Percentiles rank a stretch among this genome's conserved stretches.
phyloP scores from a whole-genome alignment of 2,329 filamentous ascomycete genomes.

The Xylaria sp. region DNA sequence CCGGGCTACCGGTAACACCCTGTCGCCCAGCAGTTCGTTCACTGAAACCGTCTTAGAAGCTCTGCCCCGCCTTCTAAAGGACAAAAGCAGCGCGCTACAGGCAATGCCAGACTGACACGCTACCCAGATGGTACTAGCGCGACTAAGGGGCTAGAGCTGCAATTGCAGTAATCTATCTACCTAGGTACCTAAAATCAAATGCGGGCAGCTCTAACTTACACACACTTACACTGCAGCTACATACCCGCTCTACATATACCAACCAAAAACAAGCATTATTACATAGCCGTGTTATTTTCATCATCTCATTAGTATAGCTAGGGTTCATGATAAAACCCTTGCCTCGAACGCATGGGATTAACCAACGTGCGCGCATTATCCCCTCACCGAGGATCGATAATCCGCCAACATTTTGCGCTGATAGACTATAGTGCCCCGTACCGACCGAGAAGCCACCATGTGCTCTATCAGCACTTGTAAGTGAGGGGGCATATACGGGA shows the following conservation, averaged over 20 bases:
- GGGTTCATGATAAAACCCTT: constrained; percentile 5
- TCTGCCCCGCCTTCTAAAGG: neutral
- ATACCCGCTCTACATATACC: constrained; percentile 32
- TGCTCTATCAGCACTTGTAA: neutral
- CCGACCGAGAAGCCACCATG: neutral
- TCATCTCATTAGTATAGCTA: neutral
- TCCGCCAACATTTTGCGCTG: neutral
- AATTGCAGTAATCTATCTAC: no score
- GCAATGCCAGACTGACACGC: neutral
- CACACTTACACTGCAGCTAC: constrained; percentile 19
- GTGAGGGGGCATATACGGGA: constrained; percentile 2
- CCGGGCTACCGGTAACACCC: neutral
- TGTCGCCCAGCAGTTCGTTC: neutral
- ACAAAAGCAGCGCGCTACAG: neutral
- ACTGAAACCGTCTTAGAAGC: no score
- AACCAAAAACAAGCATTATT: constrained; percentile 12
- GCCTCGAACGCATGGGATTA: constrained; percentile 28
- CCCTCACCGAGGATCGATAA: constrained; percentile 29
- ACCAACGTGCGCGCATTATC: constrained; percentile 22
- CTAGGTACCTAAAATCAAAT: no score
- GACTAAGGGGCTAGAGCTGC: neutral
- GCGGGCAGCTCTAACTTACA: constrained; percentile 24
- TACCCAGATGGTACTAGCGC: constrained; percentile 1
- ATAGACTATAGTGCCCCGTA: no score
- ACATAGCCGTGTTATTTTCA: constrained; percentile 5